Conservation (phyloP, 495 filamentous ascomycete species). For the Penicillium goetzii region DNA sequence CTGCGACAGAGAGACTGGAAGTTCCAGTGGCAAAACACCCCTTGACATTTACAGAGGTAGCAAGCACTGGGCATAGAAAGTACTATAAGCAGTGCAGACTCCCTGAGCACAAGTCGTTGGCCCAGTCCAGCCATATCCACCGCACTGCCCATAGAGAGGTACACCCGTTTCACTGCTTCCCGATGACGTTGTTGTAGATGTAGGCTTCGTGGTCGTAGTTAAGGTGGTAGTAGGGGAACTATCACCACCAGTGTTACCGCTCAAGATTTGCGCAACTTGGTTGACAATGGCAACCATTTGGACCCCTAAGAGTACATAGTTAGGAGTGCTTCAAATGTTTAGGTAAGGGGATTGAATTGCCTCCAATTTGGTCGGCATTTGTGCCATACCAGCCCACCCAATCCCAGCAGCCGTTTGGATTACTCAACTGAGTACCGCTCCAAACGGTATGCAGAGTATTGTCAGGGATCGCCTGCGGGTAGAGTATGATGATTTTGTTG, state of each 20-base stretch:
- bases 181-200: constrained; percentile 2
- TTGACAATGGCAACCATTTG: constrained; percentile 25
- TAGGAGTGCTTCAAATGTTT: background rate
- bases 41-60: background rate
- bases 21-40: background rate
- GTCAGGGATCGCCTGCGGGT: constrained; percentile 22
- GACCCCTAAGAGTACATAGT: constrained; percentile 10
- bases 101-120: constrained; percentile 12
- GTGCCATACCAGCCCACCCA: constrained; percentile 23
- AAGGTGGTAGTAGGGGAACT: background rate
- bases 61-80: constrained; percentile 5
- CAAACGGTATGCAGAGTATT: constrained; percentile 18
- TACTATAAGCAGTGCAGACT: constrained; percentile 12
- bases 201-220: constrained; percentile 5
- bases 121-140: constrained; percentile 12
- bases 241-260: constrained; percentile 11
- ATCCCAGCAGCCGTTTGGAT: constrained; percentile 24
- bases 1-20: background rate
- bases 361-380: constrained; percentile 22
- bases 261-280: constrained; percentile 21
- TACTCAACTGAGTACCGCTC: constrained; percentile 14
- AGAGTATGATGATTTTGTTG: constrained; percentile 23
- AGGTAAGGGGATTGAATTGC: background rate
- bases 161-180: background rate
- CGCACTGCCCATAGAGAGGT: constrained; percentile 12